phyloP scores from a whole-genome alignment of 2,329 filamentous ascomycete genomes.

The Epicoccum sorghinum region DNA sequence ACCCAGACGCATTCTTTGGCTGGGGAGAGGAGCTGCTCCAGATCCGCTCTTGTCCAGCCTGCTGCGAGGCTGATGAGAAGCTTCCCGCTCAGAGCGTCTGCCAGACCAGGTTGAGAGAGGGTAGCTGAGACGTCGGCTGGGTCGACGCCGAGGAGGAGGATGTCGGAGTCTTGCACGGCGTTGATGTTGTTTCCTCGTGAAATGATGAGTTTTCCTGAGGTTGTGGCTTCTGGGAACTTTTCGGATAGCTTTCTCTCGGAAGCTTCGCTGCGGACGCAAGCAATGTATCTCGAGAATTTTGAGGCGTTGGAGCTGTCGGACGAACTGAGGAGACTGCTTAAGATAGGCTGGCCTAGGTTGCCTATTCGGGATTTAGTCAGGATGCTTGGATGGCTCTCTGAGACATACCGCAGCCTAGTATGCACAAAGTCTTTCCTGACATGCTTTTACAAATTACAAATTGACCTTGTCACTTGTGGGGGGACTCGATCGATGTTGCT shows the following conservation, averaged over 20 bases:
- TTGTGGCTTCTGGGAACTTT: slow-evolving; percentile 39
- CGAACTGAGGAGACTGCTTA: slow-evolving; percentile 42
- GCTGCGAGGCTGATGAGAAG: slow-evolving; percentile 60
- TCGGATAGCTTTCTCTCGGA: slow-evolving; percentile 45
- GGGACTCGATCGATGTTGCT: too few relatives aligned
- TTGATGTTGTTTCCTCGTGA: slow-evolving; percentile 45
- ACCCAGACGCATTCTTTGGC: slow-evolving; percentile 32
- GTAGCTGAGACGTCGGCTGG: slow-evolving; percentile 52
- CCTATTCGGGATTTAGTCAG: slow-evolving; percentile 30
- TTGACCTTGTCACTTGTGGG: too few relatives aligned
- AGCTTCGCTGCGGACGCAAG: slow-evolving; percentile 50
- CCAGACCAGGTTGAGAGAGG: slow-evolving; percentile 47
- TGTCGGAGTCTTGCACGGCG: slow-evolving; percentile 46
- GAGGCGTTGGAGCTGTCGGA: slow-evolving; percentile 11
- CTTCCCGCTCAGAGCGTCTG: slow-evolving; percentile 51
- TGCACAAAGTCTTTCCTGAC: slow-evolving; percentile 27
- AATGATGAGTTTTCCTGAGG: slow-evolving; percentile 39
- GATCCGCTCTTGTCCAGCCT: slow-evolving; percentile 53
- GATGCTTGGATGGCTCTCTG: background rate
- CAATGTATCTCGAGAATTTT: slow-evolving; percentile 47
- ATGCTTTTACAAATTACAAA: background rate
- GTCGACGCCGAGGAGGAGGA: slow-evolving; percentile 57
- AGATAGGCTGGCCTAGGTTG: slow-evolving; percentile 49
- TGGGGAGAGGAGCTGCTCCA: slow-evolving; percentile 46
- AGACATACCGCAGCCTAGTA: slow-evolving; percentile 38